phyloP scores from a whole-genome alignment of 1,139 yeast species.

The Suhomyces choctaworum region DNA sequence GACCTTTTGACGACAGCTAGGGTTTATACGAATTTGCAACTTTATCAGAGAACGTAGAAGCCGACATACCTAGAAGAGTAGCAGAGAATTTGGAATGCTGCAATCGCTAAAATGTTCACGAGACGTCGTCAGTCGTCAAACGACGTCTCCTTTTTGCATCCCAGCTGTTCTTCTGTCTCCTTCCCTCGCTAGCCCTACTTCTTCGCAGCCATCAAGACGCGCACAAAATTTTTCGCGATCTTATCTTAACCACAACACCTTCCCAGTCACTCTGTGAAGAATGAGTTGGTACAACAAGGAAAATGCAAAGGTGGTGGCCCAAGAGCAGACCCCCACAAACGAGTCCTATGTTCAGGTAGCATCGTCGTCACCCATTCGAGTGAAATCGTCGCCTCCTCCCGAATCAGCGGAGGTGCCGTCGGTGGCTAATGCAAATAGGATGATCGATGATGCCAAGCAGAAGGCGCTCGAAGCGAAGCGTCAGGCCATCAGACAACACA shows the following conservation, averaged over 20 bases:
- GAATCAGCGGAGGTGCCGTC: not conserved
- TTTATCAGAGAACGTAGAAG: no score
- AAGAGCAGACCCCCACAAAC: slow-evolving; percentile 5
- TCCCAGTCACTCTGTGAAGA: no score
- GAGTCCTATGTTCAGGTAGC: slow-evolving; percentile 19
- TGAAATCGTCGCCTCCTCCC: slow-evolving; percentile 17
- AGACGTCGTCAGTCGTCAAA: no score
- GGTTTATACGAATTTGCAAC: no score
- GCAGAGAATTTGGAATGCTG: no score
- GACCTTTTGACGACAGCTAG: no score
- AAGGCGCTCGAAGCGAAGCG: slow-evolving; percentile 37
- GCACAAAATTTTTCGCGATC: slow-evolving; percentile 6
- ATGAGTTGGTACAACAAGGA: slow-evolving; percentile 39
- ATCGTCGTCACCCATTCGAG: slow-evolving; percentile 18
- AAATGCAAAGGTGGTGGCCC: slow-evolving; percentile 17
- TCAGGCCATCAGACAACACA: slow-evolving; percentile 42
- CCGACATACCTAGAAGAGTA: no score
- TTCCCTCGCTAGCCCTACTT: no score
- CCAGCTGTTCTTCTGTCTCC: no score
- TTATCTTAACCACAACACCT: not conserved
- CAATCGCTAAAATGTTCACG: no score
- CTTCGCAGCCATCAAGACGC: slow-evolving; percentile 2
- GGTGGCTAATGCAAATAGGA: not conserved
- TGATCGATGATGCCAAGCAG: slow-evolving; percentile 26
- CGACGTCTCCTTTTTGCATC: no score